phyloP scores from a whole-genome alignment of 495 filamentous ascomycete genomes.

The Annulohypoxylon stygium region DNA sequence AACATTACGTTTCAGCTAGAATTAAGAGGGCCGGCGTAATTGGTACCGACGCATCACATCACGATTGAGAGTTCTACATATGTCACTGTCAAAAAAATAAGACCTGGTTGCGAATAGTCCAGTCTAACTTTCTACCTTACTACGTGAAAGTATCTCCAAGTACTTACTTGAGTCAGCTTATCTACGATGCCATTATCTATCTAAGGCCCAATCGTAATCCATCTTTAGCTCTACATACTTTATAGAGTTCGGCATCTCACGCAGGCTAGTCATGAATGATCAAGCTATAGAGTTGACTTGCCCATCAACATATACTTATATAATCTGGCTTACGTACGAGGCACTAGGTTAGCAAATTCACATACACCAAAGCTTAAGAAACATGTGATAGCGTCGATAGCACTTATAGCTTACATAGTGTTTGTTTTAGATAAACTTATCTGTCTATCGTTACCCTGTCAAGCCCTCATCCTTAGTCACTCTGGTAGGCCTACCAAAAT shows the following conservation, averaged over 20 bases:
- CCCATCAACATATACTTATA: not conserved
- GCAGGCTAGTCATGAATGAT: not conserved
- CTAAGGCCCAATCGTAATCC: not conserved
- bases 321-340: not conserved
- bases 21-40: slow-evolving; percentile 14
- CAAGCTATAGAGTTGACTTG: not conserved
- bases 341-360: not conserved
- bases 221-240: not conserved
- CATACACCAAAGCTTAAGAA: not conserved
- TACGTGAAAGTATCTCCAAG: too few relatives aligned
- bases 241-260: not conserved
- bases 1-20: slow-evolving; percentile 27
- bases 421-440: not conserved
- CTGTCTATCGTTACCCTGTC: not conserved
- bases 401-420: too few relatives aligned
- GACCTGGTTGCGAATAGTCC: slow-evolving; percentile 11
- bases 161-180: too few relatives aligned
- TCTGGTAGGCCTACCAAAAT: not conserved
- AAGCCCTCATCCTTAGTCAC: not conserved
- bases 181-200: too few relatives aligned
- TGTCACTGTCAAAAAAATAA: not conserved
- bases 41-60: slow-evolving; percentile 23
- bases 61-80: slow-evolving; percentile 23
- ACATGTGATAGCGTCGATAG: not conserved
- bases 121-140: not conserved